phyloP scores from a whole-genome alignment of 768 basidiomycete genomes.

The Suillus occidentalis region DNA sequence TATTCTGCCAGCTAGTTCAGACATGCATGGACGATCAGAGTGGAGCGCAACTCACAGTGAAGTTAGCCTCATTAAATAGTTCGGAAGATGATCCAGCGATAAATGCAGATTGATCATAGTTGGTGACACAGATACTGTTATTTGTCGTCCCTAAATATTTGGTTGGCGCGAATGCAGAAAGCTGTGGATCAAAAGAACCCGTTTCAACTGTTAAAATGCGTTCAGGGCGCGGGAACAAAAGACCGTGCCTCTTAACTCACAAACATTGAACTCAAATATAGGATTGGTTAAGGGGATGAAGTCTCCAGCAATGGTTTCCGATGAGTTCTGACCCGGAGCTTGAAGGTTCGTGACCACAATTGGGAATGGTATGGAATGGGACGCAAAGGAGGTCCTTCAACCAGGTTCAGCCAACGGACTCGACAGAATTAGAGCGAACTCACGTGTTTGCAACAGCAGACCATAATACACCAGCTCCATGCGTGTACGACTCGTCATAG shows the following conservation, averaged over 20 bases:
- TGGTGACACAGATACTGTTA: constrained; percentile 30
- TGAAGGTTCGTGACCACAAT: constrained; percentile 33
- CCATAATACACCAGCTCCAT: constrained; percentile 37
- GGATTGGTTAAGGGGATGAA: constrained; percentile 32
- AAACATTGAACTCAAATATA: constrained; percentile 37
- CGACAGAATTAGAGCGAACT: constrained; percentile 11
- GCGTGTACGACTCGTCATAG: constrained; percentile 26
- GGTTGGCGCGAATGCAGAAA: constrained; percentile 46
- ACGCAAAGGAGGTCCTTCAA: constrained; percentile 32
- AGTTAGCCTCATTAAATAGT: constrained; percentile 32
- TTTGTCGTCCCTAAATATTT: constrained; percentile 45
- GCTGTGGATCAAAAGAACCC: constrained; percentile 43
- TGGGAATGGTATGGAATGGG: constrained; percentile 40
- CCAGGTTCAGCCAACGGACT: constrained; percentile 5
- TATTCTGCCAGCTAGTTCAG: constrained; percentile 10
- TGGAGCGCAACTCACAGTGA: constrained; percentile 21
- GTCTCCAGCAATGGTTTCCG: constrained; percentile 21
- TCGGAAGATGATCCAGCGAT: constrained; percentile 43
- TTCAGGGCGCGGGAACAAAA: neutral
- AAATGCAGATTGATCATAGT: constrained; percentile 35
- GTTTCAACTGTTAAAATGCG: constrained; percentile 31
- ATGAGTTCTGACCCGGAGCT: constrained; percentile 26
- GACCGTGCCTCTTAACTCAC: constrained; percentile 17
- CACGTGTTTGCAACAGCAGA: constrained; percentile 35
- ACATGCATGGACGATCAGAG: neutral